Conservation (phyloP, 202 grass and related monocot species). For the Brachypodium distachyon region DNA sequence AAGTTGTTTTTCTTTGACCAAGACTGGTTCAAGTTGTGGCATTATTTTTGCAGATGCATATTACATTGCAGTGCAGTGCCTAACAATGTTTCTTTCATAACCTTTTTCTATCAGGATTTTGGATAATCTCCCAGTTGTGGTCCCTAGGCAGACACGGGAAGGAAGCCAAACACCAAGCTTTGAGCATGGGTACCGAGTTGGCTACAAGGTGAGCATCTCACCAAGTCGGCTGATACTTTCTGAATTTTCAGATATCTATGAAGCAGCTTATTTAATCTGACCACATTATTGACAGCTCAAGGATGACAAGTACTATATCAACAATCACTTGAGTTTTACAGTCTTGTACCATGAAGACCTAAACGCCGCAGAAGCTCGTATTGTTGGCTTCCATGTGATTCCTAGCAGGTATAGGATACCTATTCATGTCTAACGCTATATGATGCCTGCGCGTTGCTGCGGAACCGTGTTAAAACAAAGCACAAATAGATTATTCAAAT, state of each 20-base stretch:
- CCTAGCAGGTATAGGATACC: constrained; percentile 71
- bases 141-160: constrained; percentile 80
- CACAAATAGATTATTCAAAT: too few species aligned
- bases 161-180: constrained; percentile 72
- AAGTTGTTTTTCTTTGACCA: too few species aligned
- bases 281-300: constrained; percentile 51
- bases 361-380: constrained; percentile 60
- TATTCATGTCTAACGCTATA: background rate
- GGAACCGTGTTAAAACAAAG: too few species aligned
- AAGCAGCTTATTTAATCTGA: background rate
- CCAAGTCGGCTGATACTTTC: background rate
- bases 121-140: constrained; percentile 96
- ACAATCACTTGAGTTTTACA: constrained; percentile 96
- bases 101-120: constrained; percentile 59
- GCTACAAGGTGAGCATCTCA: constrained; percentile 68
- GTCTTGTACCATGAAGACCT: constrained; percentile 89
- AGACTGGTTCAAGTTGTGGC: background rate
- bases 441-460: too few species aligned
- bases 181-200: constrained; percentile 93
- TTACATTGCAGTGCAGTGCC: background rate
- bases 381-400: constrained; percentile 97
- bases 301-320: constrained; percentile 93
- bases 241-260: background rate
- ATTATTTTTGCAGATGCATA: background rate
- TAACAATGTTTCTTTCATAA: background rate